Base-by-base conservation (phyloP, 257 asterid genomes). In the Solanum appendiculatum region DNA sequence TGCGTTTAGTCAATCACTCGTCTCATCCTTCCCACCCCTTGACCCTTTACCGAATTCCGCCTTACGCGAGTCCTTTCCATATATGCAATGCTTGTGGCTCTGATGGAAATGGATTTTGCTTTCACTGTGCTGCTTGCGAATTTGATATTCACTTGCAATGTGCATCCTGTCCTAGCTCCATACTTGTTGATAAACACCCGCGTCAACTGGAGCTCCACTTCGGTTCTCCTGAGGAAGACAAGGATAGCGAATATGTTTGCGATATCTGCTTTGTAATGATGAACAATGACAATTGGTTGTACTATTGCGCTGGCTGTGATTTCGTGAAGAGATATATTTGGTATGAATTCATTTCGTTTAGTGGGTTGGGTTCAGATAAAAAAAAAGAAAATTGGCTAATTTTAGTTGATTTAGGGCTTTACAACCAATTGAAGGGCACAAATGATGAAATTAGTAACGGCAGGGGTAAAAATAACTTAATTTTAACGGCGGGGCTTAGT, bases 71-170 rank as follows among this genome's bases (percentile, higher is more conserved):
- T 36, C 27, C 82, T 63, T 75, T 80, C 23, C 88, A 44, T 72
- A 33, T 60, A 33, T 89, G 92, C 88, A 48, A 86, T 4, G 88
- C 90, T 6, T 90, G 93, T 44, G 83, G 88, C 1, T 88, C 74
- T 9, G 16, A 1, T 11, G 92, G 92, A 13, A 66, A 46, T 2
- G 83, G 78, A 36, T 91, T 81, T 69, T 66, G 89, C 56, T 88
- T 64, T 20, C 58, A 86, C 46, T 91, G 92, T 63, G 87, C 91
- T 1, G 36, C 39, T 13, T 91, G 91, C 48, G 85, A 89, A 42
- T 86, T 86, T 21, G 92, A 91, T 83, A 56, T 87, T 13, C 92
- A 91, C 82, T 14, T 86, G 27, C 85, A 86, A 5, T 90, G 92
- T 10, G 91, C 87, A 3, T 48, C 75, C 31, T 33, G 37, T 64